Evolutionary conservation across 1,284 basidiomycete genomes (phyloP).

Genomic region (Microbotryum lychnidis-dioicae): DNA sequence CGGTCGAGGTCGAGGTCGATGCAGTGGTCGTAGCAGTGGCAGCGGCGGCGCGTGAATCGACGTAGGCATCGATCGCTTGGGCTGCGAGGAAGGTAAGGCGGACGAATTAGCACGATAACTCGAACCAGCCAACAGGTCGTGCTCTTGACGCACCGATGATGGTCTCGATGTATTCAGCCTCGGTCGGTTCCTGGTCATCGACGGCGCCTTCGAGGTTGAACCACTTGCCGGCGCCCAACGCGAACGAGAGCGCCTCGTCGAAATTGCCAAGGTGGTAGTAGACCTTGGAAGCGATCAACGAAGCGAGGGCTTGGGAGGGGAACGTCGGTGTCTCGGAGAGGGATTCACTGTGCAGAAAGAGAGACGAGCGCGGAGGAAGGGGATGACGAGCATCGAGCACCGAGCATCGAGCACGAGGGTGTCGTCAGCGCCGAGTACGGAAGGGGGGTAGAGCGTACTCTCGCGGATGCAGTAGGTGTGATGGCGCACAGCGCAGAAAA

Average conservation of each 20-base stretch:
- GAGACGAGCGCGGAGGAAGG: neutral
- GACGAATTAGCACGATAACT: constrained; percentile 8
- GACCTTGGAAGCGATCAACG: constrained; percentile 84
- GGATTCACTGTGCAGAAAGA: constrained; percentile 56
- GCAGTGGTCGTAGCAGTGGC: constrained; percentile 57
- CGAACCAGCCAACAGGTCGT: constrained; percentile 1
- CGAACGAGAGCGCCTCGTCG: constrained; percentile 85
- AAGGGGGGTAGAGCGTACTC: neutral
- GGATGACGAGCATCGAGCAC: neutral
- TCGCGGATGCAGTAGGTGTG: neutral
- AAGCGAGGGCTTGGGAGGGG: constrained; percentile 67
- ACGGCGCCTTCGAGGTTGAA: constrained; percentile 61
- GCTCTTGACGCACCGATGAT: constrained; percentile 61
- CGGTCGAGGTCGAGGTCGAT: constrained; percentile 43
- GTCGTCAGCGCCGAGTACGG: constrained; percentile 16
- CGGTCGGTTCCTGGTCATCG: constrained; percentile 43
- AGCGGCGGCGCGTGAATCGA: constrained; percentile 48
- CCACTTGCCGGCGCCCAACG: constrained; percentile 74
- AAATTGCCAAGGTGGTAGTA: constrained; percentile 92
- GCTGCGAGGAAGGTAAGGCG: constrained; percentile 46
- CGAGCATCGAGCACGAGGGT: neutral
- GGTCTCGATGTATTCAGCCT: constrained; percentile 85
- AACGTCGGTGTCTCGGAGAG: constrained; percentile 71
- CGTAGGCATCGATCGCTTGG: constrained; percentile 88
- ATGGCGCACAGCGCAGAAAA: constrained; percentile 20